Evolutionary conservation across 163 green algal genomes (phyloP).

Genomic region (Scenedesmus sp.): DNA sequence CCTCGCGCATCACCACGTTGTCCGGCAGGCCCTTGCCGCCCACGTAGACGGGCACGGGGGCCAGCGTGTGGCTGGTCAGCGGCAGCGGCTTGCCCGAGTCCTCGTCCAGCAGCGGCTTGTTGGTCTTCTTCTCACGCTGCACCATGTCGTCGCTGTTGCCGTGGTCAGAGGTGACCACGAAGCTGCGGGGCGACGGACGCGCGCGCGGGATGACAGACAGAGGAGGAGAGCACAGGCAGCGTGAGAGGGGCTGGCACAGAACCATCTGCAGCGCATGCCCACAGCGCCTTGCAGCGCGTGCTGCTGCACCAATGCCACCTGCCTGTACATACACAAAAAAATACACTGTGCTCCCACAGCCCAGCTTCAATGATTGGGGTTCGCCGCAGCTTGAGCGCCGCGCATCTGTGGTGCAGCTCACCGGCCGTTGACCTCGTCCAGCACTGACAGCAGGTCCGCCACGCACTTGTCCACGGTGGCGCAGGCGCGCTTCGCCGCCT

Average conservation of each 20-base stretch:
- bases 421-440: constrained; percentile 63
- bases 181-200: constrained; percentile 70
- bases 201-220: not conserved
- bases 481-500: constrained; percentile 76
- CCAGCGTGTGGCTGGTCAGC: constrained; percentile 95
- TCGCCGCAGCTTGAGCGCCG: too few species aligned
- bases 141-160: constrained; percentile 99
- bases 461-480: constrained; percentile 88
- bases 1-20: constrained; percentile 76
- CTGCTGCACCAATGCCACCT: too few species aligned
- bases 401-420: constrained; percentile 7
- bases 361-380: too few species aligned
- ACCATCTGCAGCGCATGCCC: too few species aligned
- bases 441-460: constrained; percentile 86
- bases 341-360: not conserved
- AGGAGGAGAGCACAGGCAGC: not conserved
- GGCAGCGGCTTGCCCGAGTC: constrained; percentile 76
- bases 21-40: constrained; percentile 88
- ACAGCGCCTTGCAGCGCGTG: too few species aligned
- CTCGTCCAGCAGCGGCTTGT: constrained; percentile 59
- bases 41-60: constrained; percentile 90
- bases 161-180: constrained; percentile 93
- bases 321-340: too few species aligned
- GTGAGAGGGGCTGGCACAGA: not conserved
- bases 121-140: constrained; percentile 87